phyloP scores from a whole-genome alignment of 2,329 filamentous ascomycete genomes.

The Lecanicillium sp. region DNA sequence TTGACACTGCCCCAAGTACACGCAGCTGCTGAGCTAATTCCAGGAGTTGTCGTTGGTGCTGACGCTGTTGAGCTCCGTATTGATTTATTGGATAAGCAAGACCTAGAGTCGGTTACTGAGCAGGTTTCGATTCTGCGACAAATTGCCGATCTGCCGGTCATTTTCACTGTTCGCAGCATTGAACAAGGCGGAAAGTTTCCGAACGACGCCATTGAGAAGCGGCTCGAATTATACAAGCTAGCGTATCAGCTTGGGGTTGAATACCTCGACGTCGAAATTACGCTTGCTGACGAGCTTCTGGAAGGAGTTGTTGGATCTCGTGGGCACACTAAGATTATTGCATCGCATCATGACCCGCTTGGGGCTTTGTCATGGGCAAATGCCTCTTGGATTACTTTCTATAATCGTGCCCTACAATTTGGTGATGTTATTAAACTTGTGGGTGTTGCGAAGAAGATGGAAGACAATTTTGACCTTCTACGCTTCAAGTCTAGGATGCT shows the following conservation, averaged over 20 bases:
- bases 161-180: slow-evolving; percentile 83
- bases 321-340: slow-evolving; percentile 74
- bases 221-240: slow-evolving; percentile 65
- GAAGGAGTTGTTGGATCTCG: slow-evolving; percentile 57
- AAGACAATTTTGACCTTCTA: slow-evolving; percentile 81
- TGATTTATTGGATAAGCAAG: slow-evolving; percentile 73
- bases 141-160: slow-evolving; percentile 65
- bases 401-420: slow-evolving; percentile 82
- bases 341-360: slow-evolving; percentile 86
- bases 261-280: slow-evolving; percentile 89
- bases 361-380: slow-evolving; percentile 79
- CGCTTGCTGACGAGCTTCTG: slow-evolving; percentile 69
- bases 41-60: slow-evolving; percentile 69
- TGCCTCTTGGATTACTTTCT: slow-evolving; percentile 84
- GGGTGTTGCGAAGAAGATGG: slow-evolving; percentile 63
- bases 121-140: slow-evolving; percentile 76
- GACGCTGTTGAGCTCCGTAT: slow-evolving; percentile 94
- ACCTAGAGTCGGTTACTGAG: slow-evolving; percentile 67
- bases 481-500: slow-evolving; percentile 74
- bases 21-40: slow-evolving; percentile 54
- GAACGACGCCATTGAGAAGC: slow-evolving; percentile 62
- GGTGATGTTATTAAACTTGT: slow-evolving; percentile 94
- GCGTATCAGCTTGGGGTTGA: slow-evolving; percentile 81
- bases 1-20: slow-evolving; percentile 73
- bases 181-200: slow-evolving; percentile 85